Percentiles rank a stretch among this genome's conserved stretches.
phyloP scores from a whole-genome alignment of 1,284 basidiomycete genomes.

The Peniophora sp. region DNA sequence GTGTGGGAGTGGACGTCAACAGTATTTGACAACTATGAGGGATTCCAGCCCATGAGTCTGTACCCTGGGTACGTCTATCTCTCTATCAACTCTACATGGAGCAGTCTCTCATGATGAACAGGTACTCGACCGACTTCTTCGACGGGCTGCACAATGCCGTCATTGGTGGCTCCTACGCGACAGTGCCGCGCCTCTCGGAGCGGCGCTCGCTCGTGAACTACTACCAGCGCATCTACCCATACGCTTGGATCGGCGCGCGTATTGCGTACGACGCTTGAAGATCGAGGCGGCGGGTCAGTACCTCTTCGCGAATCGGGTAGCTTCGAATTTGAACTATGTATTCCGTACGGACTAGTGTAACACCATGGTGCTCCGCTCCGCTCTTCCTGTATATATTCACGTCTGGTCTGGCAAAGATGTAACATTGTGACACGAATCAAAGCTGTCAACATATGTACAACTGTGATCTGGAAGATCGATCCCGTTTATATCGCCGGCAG shows the following conservation, averaged over 20 bases:
- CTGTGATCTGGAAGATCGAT: too few species aligned
- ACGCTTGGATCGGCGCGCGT: constrained; percentile 64
- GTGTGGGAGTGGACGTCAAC: constrained; percentile 99
- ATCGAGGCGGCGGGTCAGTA: too few species aligned
- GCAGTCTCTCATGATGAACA: constrained; percentile 14
- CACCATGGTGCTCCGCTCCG: too few species aligned
- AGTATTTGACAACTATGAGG: constrained; percentile 61
- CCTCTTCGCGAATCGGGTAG: too few species aligned
- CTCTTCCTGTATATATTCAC: too few species aligned
- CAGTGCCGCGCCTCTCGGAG: constrained; percentile 74
- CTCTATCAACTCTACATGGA: neutral
- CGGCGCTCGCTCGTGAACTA: constrained; percentile 77
- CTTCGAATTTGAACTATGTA: too few species aligned
- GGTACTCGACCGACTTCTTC: constrained; percentile 86
- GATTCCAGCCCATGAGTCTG: constrained; percentile 66
- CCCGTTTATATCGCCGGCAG: too few species aligned
- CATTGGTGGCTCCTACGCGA: constrained; percentile 89
- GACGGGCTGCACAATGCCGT: constrained; percentile 81
- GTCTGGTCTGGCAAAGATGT: too few species aligned
- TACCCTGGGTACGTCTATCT: constrained; percentile 70
- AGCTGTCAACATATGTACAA: too few species aligned
- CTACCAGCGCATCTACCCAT: constrained; percentile 76
- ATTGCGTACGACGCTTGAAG: constrained; percentile 58
- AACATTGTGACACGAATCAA: too few species aligned
- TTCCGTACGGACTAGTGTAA: too few species aligned